A percentile compares a stretch with the other conserved stretches of the same genome.
Conservation (phyloP, 2,329 filamentous ascomycete genomes). For the Aspergillus sclerotialis region DNA sequence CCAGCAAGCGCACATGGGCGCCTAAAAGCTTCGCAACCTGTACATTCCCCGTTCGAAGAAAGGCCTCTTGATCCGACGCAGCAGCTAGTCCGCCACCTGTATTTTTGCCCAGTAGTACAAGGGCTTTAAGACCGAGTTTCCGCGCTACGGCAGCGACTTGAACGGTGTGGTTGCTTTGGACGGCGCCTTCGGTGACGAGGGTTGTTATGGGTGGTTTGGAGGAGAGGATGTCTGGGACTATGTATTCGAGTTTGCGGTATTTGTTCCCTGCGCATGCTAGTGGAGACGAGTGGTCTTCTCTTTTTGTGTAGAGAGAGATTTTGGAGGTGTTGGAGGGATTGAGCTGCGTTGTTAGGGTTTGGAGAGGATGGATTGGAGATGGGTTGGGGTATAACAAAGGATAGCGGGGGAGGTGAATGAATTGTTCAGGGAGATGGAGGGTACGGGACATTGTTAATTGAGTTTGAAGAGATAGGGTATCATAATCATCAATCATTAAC, state of each 20-base stretch:
- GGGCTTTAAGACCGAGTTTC: slow-evolving; percentile 17
- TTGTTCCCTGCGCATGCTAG: slow-evolving; percentile 30
- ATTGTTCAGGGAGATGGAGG: slow-evolving; percentile 15
- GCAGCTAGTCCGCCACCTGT: slow-evolving; percentile 20
- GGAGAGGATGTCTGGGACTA: slow-evolving; percentile 26
- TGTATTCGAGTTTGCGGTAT: slow-evolving; percentile 33
- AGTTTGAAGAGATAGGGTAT: not conserved
- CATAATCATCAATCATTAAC: not conserved
- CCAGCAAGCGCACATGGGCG: slow-evolving; percentile 44
- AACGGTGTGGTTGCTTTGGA: slow-evolving; percentile 32
- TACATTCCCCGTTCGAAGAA: slow-evolving; percentile 19
- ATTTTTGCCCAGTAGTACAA: slow-evolving; percentile 21
- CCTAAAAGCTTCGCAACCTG: slow-evolving; percentile 22
- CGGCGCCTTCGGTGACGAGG: slow-evolving; percentile 29
- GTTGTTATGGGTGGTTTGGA: slow-evolving; percentile 12
- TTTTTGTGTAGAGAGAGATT: slow-evolving; percentile 24
- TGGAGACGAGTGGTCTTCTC: slow-evolving; percentile 29
- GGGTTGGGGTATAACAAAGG: slow-evolving; percentile 21
- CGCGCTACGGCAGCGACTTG: slow-evolving; percentile 25
- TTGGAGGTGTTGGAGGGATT: slow-evolving; percentile 5
- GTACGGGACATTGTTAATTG: not conserved
- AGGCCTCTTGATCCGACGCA: slow-evolving; percentile 11
- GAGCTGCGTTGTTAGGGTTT: slow-evolving; percentile 10
- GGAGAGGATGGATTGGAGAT: slow-evolving; percentile 27
- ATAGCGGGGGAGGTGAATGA: slow-evolving; percentile 21